Evolutionary conservation across 345 rosid genomes (phyloP), one percentile per base, ranked within the genome.

Genomic region (Aurinia saxatilis): DNA sequence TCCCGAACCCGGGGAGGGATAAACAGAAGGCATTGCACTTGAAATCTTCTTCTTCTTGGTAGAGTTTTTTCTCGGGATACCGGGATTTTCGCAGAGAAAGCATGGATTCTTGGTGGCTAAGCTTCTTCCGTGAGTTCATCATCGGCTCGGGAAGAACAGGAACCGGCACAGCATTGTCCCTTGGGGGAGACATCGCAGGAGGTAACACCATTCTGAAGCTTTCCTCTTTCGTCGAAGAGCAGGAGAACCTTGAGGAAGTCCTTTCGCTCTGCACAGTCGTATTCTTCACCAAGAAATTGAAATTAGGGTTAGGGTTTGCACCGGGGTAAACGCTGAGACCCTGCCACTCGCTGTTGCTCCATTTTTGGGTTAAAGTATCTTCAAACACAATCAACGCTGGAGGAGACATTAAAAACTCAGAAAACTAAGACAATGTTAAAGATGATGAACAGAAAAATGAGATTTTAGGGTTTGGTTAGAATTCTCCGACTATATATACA

Each of bases 1-100:
- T 88, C 10, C 82, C 81, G 39, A 88, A 82, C 1, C 95, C 83
- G 19, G 87, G 90, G 13, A 88, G 72, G 77, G 81, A 80, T 74
- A 88, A 56, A 80, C 96, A 88, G 39, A 87, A 83, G 11, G 83
- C 84, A 9, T 81, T 62, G 45, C 98, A 91, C 65, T 82, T 84
- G 73, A 88, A 84, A 18, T 65, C 80, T 10, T 80, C 79, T 8
- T 76, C 76, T 5, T 47, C 61, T 35, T 60, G 46, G 49, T 63
- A 42, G 35, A 66, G 50, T 34, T 12, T 52, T 47, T 59, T 57
- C 34, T 46, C 34, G 0, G 67, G 47, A 46, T 18, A 57, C 21
- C 62, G 25, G 50, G 66, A 9, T 44, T 42, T 57, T n/a, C 54
- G 45, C 29, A 42, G 35, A 31, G 51, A 33, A 55, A 60, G 25